Evolutionary conservation across 2,329 filamentous ascomycete species (phyloP).

Genomic region (Claviceps spartinae): DNA sequence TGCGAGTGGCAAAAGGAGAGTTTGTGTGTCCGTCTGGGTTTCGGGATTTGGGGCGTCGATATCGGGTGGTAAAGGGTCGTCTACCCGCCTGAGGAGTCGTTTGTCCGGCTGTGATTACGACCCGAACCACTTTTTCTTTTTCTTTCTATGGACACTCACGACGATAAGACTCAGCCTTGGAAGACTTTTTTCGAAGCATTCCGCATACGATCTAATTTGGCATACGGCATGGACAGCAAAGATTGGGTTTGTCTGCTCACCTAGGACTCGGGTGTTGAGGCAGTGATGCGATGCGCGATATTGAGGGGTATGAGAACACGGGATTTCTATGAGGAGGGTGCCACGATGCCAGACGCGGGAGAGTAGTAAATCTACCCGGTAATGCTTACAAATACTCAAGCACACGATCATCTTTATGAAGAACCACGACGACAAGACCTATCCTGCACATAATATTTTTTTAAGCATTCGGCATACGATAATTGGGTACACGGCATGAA

Average conservation of each 20-base stretch:
- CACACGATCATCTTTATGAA: background rate
- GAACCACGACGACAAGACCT: background rate
- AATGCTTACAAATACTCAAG: no score
- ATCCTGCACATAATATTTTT: background rate
- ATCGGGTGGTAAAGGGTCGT: no score
- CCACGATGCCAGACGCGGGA: no score
- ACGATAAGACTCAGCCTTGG: background rate
- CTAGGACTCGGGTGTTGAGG: no score
- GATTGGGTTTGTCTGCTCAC: background rate
- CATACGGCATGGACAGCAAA: background rate
- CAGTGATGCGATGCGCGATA: no score
- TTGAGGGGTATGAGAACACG: no score
- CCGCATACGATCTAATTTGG: background rate
- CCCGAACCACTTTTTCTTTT: background rate
- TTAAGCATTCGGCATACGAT: background rate
- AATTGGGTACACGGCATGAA: background rate
- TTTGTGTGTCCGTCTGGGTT: no score
- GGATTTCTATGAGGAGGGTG: no score
- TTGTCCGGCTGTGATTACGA: no score
- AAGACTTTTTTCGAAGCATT: background rate
- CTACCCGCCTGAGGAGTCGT: no score
- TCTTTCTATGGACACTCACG: background rate
- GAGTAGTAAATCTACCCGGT: no score
- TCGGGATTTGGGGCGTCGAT: no score
- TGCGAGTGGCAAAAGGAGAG: background rate